Base-by-base conservation (phyloP, 31 red algal genomes). In the Odonthalia washingtoniensis region DNA sequence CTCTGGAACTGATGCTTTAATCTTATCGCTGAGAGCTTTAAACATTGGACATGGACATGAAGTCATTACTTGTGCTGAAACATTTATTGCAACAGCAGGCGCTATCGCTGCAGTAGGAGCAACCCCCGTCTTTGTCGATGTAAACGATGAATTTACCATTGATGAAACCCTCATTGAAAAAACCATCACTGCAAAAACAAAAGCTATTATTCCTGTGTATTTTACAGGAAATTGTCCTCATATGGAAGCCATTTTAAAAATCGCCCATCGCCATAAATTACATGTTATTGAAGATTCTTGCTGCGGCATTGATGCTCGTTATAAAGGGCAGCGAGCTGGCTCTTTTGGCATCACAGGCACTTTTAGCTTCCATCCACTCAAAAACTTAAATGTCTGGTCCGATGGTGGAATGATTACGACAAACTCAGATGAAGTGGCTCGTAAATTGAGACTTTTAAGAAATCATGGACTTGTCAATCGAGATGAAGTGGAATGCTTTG, bases 121-220 rank as follows among this genome's bases (percentile, higher is more conserved):
- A 17, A 87, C 65, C 30, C 66, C 72, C 70, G 88, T 91, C 5
- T 91, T 89, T 89, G 88, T 86, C 83, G 88, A 91, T 61, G 77
- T 91, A 44, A 72, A 76, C 38, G 18, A 60, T 40, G 75, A 63
- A 35, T 91, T 52, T 41, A 85, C 61, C 26, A 36, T 91, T 32
- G 28, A 46, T 30, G 31, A 62, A 39, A 30, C 27, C 27, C 28
- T 37, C 28, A 65, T 65, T 81, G 32, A 65, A 31, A 46, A 40
- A 26, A 34, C 77, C 31, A 65, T 81, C 30, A 81, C 40, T 32
- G 37, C 27, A 30, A 81, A 81, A 31, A 81, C 77, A 65, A 61
- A 65, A 30, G 77, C 77, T 35, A 81, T 81, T 34, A 65, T 81
- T 26, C 46, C 53, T 30, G 77, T 81, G 40, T 46, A 81, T 81